Evolutionary conservation across 2,329 filamentous ascomycete species (phyloP).

Genomic region (Xylaria sp.): DNA sequence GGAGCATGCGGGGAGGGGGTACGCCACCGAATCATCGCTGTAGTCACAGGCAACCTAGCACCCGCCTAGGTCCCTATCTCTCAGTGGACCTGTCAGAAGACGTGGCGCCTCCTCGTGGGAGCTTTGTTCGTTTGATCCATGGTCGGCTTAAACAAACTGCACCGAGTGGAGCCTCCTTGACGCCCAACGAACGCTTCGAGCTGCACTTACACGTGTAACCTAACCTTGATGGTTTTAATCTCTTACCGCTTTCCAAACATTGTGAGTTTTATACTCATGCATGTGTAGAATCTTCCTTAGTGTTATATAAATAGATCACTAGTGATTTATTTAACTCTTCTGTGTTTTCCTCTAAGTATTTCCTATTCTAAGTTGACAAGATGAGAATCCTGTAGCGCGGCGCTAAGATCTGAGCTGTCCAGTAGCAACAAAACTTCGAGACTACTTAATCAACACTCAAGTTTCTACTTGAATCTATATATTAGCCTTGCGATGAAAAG

Average conservation of each 20-base stretch:
- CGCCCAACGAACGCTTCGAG: slow-evolving; percentile 21
- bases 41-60: neutral
- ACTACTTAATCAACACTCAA: no score
- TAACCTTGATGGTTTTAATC: neutral
- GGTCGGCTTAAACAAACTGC: slow-evolving; percentile 7
- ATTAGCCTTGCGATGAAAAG: no score
- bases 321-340: no score
- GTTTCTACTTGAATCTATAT: no score
- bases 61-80: neutral
- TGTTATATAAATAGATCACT: no score
- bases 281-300: no score
- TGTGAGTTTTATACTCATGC: neutral
- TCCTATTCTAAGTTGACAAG: no score
- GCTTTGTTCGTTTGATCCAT: slow-evolving; percentile 5
- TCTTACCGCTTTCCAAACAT: neutral
- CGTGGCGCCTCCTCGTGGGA: slow-evolving; percentile 22
- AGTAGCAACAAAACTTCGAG: no score
- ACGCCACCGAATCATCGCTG: slow-evolving; percentile 20
- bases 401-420: no score
- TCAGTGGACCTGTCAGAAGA: slow-evolving; percentile 28
- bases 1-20: neutral
- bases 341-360: no score
- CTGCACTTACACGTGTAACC: neutral
- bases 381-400: no score
- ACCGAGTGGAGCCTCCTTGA: slow-evolving; percentile 23